A percentile compares a stretch with the other conserved stretches of the same genome.
These are phyloP conservation scores for Handroanthus guayacan DNA, from an alignment of 257 asterid genomes.

Conservation along the genomic window DNA sequence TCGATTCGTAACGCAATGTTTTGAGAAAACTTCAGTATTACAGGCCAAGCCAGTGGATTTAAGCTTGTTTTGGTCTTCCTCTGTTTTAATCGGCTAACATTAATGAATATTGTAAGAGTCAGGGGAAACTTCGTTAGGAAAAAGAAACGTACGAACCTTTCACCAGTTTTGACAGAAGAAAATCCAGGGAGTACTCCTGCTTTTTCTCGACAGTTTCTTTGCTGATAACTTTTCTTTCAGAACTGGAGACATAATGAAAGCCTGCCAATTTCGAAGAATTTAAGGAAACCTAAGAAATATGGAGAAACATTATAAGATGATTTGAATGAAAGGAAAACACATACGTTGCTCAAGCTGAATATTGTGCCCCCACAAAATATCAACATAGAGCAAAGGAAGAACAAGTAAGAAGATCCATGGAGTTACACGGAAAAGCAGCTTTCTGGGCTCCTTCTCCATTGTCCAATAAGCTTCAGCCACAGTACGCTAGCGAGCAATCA, in stretches of 20 bases:
- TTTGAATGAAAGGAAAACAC: neutral
- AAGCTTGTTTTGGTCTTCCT: slow-evolving; percentile 43
- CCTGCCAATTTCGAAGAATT: slow-evolving; percentile 36
- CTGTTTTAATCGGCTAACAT: slow-evolving; percentile 42
- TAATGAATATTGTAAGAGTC: neutral
- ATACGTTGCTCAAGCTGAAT: slow-evolving; percentile 43
- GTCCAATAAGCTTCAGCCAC: neutral
- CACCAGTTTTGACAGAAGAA: slow-evolving; percentile 41
- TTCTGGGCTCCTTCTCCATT: slow-evolving; percentile 43
- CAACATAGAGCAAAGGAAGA: slow-evolving; percentile 41
- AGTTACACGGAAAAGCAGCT: slow-evolving; percentile 38
- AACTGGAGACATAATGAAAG: slow-evolving; percentile 19
- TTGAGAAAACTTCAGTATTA: slow-evolving; percentile 45
- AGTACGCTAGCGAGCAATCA: slow-evolving; percentile 21
- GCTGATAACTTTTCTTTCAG: slow-evolving; percentile 13
- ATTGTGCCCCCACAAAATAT: slow-evolving; percentile 38
- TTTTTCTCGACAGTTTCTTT: slow-evolving; percentile 18
- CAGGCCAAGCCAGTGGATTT: slow-evolving; percentile 59
- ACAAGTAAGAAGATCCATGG: slow-evolving; percentile 48
- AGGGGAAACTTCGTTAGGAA: neutral
- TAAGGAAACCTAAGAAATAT: neutral
- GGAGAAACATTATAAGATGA: neutral
- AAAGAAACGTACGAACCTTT: slow-evolving; percentile 35
- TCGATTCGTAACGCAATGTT: slow-evolving; percentile 51
- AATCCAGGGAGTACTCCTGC: slow-evolving; percentile 32